phyloP scores from a whole-genome alignment of 352 stramenopile genomes.

The Phytopythium chamaehyphon region DNA sequence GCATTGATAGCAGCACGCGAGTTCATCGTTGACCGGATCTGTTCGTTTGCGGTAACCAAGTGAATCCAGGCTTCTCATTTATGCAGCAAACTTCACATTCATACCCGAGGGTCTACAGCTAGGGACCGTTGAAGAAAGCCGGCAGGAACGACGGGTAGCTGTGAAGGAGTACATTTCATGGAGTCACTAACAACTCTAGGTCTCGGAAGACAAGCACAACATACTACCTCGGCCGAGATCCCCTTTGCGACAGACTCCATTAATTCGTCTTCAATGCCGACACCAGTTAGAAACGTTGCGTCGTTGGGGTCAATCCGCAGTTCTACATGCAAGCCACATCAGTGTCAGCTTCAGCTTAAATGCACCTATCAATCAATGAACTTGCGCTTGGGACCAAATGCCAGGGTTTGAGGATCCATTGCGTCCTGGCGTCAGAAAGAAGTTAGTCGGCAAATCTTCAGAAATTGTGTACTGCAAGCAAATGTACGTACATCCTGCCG shows the following conservation, averaged over 20 bases:
- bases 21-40: conserved; percentile 34
- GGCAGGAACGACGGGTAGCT: conserved; percentile 49
- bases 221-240: conserved; percentile 21
- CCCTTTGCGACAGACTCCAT: conserved; percentile 10
- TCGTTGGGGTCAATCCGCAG: conserved; percentile 47
- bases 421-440: no score
- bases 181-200: background rate
- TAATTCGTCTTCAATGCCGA: conserved; percentile 65
- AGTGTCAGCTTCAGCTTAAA: background rate
- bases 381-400: no score
- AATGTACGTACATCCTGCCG: background rate
- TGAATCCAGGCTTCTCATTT: no score
- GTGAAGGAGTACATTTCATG: background rate
- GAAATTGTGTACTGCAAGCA: background rate
- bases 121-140: conserved; percentile 51
- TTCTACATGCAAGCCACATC: conserved; percentile 5
- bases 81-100: no score
- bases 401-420: no score
- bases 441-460: no score
- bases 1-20: conserved; percentile 59
- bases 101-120: conserved; percentile 26
- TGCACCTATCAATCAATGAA: no score
- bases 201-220: no score
- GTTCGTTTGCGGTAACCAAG: no score
- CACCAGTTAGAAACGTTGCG: conserved; percentile 71